These are phyloP conservation scores for Mycena indigotica DNA, from an alignment of 768 basidiomycete species.

Conservation along the genomic window DNA sequence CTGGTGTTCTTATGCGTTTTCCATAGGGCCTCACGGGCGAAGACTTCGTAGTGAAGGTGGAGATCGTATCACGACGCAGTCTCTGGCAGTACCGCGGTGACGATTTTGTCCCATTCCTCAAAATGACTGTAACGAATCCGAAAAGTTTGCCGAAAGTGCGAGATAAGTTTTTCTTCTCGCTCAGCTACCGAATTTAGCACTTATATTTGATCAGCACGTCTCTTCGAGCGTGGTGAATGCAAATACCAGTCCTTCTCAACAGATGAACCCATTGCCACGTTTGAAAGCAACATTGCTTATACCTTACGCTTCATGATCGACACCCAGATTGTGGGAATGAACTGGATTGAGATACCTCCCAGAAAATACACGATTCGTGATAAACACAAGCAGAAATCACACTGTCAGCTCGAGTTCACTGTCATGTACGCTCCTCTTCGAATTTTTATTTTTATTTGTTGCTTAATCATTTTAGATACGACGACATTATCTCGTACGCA, in stretches of 20 bases:
- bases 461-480: slow-evolving; percentile 54
- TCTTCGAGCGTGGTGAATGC: slow-evolving; percentile 78
- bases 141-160: slow-evolving; percentile 82
- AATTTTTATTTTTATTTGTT: not conserved
- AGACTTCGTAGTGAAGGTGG: slow-evolving; percentile 50
- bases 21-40: slow-evolving; percentile 35
- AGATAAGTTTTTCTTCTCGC: slow-evolving; percentile 63
- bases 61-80: slow-evolving; percentile 66
- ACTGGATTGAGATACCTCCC: slow-evolving; percentile 93
- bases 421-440: slow-evolving; percentile 54
- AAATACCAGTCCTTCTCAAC: slow-evolving; percentile 62
- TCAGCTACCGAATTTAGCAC: slow-evolving; percentile 21
- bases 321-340: slow-evolving; percentile 96
- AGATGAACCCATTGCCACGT: slow-evolving; percentile 61
- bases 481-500: slow-evolving; percentile 84
- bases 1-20: slow-evolving; percentile 3
- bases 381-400: slow-evolving; percentile 63
- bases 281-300: slow-evolving; percentile 93
- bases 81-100: slow-evolving; percentile 92
- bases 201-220: slow-evolving; percentile 41
- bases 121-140: slow-evolving; percentile 74
- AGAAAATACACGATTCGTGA: slow-evolving; percentile 77
- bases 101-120: slow-evolving; percentile 77
- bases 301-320: slow-evolving; percentile 98
- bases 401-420: slow-evolving; percentile 87